These are phyloP conservation scores for Boletus mariae DNA, from an alignment of 1,284 basidiomycete genomes.

Conservation along the genomic window DNA sequence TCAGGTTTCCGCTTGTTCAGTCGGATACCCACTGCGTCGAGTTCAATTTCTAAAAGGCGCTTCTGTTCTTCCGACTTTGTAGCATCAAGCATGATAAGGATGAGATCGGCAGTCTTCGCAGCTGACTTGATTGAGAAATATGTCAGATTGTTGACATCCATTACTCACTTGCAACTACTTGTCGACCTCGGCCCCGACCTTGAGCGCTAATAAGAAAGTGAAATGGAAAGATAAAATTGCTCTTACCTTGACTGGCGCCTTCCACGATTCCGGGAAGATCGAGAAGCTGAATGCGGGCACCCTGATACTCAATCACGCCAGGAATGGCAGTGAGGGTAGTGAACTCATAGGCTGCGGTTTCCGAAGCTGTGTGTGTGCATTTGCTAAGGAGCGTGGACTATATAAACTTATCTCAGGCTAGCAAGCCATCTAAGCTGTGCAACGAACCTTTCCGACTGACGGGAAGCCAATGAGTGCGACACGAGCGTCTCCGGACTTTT, in stretches of 20 bases:
- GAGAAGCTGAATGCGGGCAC: constrained; percentile 88
- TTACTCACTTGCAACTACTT: constrained; percentile 81
- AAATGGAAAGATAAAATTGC: not conserved
- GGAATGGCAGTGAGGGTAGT: constrained; percentile 94
- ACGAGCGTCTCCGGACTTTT: constrained; percentile 91
- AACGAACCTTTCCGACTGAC: constrained; percentile 81
- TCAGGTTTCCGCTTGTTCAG: constrained; percentile 89
- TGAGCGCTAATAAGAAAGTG: constrained; percentile 2
- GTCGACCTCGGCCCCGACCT: constrained; percentile 90
- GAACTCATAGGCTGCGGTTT: constrained; percentile 93
- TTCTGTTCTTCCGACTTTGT: constrained; percentile 96
- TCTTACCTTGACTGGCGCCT: constrained; percentile 80
- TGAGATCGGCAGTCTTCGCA: constrained; percentile 94
- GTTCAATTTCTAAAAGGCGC: constrained; percentile 82
- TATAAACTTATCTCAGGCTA: constrained; percentile 10
- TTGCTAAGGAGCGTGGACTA: constrained; percentile 91
- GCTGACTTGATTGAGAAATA: constrained; percentile 38
- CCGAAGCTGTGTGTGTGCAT: constrained; percentile 86
- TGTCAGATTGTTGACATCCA: not conserved
- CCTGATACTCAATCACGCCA: constrained; percentile 91
- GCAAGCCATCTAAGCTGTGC: not conserved
- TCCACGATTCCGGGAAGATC: constrained; percentile 98
- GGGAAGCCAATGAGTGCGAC: constrained; percentile 94
- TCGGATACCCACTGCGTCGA: constrained; percentile 95
- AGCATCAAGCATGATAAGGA: constrained; percentile 93